These are phyloP conservation scores for Endocarpon pusillum DNA, from an alignment of 495 filamentous ascomycete genomes.

Conservation along the genomic window DNA sequence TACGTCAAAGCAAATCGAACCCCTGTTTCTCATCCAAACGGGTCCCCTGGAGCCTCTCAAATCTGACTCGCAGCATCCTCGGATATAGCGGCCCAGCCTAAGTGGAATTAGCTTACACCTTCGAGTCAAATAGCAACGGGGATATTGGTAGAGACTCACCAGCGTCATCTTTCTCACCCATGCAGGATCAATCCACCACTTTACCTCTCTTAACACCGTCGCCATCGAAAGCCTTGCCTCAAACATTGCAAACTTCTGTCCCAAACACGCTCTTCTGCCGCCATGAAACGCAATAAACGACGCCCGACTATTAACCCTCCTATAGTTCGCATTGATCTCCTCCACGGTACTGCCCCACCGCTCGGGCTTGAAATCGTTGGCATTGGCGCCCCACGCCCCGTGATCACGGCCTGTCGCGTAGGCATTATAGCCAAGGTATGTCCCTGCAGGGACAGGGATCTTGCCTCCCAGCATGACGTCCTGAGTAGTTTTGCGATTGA, in stretches of 20 bases:
- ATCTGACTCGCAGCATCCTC: constrained; percentile 1
- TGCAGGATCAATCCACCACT: constrained; percentile 6
- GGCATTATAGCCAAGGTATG: constrained; percentile 12
- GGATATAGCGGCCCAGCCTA: constrained; percentile 5
- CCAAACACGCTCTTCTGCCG: constrained; percentile 16
- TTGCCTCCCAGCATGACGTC: constrained; percentile 10
- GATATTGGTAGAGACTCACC: constrained; percentile 2
- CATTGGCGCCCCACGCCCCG: constrained; percentile 10
- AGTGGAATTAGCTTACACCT: too few relatives aligned
- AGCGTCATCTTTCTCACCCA: constrained; percentile 8
- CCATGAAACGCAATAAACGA: constrained; percentile 20
- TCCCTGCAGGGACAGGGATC: constrained; percentile 8
- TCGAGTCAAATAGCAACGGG: background rate
- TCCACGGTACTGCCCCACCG: constrained; percentile 11
- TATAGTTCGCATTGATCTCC: constrained; percentile 9
- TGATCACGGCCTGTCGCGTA: constrained; percentile 11
- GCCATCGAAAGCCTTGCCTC: constrained; percentile 7
- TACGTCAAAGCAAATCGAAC: too few relatives aligned
- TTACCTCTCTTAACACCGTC: constrained; percentile 1
- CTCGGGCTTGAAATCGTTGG: constrained; percentile 9
- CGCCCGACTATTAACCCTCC: constrained; percentile 8
- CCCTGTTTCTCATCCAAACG: too few relatives aligned
- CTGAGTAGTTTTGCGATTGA: constrained; percentile 14
- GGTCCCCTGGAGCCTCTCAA: background rate
- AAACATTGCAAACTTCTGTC: constrained; percentile 13